These are phyloP conservation scores for Mycena galericulata DNA, from an alignment of 768 basidiomycete genomes.

Conservation along the genomic window DNA sequence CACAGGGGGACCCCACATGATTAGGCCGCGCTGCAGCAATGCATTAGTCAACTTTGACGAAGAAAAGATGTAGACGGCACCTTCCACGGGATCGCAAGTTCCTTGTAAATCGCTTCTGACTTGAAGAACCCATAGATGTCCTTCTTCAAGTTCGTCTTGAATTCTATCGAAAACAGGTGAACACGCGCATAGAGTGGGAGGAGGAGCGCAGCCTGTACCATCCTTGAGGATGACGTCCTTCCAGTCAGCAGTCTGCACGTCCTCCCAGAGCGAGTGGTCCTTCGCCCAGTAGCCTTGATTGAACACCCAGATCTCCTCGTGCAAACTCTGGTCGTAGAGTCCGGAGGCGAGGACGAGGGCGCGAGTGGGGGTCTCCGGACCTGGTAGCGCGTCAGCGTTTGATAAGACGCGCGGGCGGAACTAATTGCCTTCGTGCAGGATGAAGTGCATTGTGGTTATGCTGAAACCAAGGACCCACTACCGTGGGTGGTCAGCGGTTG, in stretches of 20 bases:
- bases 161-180: slow-evolving; percentile 45
- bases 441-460: slow-evolving; percentile 51
- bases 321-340: slow-evolving; percentile 62
- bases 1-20: slow-evolving; percentile 88
- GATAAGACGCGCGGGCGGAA: not conserved
- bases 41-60: not conserved
- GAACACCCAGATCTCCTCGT: slow-evolving; percentile 84
- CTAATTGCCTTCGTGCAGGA: slow-evolving; percentile 69
- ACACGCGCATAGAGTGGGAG: not conserved
- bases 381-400: slow-evolving; percentile 30
- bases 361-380: slow-evolving; percentile 62
- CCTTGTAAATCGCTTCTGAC: slow-evolving; percentile 79
- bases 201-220: not conserved
- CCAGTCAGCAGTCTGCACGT: slow-evolving; percentile 77
- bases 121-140: slow-evolving; percentile 86
- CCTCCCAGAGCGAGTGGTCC: slow-evolving; percentile 67
- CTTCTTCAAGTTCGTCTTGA: slow-evolving; percentile 76
- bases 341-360: slow-evolving; percentile 66
- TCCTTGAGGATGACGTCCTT: slow-evolving; percentile 79
- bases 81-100: slow-evolving; percentile 87
- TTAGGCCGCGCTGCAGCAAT: slow-evolving; percentile 74
- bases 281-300: slow-evolving; percentile 79
- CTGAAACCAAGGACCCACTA: slow-evolving; percentile 50
- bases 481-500: not conserved
- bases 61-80: slow-evolving; percentile 43